These are phyloP conservation scores for Pyrenophora tritici-repentis DNA, from an alignment of 2,329 filamentous ascomycete genomes.

Conservation along the genomic window DNA sequence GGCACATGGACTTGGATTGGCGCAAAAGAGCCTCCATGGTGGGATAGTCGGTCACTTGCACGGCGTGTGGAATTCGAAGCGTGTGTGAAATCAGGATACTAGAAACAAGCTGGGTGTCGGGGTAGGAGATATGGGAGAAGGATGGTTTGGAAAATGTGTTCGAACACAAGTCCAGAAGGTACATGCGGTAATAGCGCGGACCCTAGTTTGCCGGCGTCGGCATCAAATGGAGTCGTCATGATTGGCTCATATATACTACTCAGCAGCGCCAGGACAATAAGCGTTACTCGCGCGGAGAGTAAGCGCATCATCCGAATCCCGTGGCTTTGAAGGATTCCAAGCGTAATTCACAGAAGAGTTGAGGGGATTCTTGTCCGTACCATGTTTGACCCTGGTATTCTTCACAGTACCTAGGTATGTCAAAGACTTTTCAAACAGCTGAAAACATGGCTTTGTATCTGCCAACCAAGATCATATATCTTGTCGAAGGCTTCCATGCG, in stretches of 20 bases:
- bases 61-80: neutral
- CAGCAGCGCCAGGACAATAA: slow-evolving; percentile 25
- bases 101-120: neutral
- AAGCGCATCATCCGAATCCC: slow-evolving; percentile 19
- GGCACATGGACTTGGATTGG: slow-evolving; percentile 96
- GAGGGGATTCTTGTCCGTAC: too few species aligned
- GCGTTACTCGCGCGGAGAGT: slow-evolving; percentile 11
- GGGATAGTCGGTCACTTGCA: slow-evolving; percentile 29
- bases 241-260: slow-evolving; percentile 28
- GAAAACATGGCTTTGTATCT: too few species aligned
- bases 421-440: too few species aligned
- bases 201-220: slow-evolving; percentile 27
- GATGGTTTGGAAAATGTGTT: slow-evolving; percentile 16
- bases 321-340: slow-evolving; percentile 1
- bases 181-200: slow-evolving; percentile 26
- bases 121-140: slow-evolving; percentile 3
- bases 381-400: too few species aligned
- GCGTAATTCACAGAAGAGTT: too few species aligned
- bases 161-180: slow-evolving; percentile 11
- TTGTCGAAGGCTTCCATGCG: neutral
- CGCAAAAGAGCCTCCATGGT: slow-evolving; percentile 91
- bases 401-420: too few species aligned
- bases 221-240: slow-evolving; percentile 28
- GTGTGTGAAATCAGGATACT: neutral
- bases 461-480: too few species aligned